A percentile compares a stretch with the other conserved stretches of the same genome.
These are phyloP conservation scores for Grosmannia clavigera DNA, from an alignment of 2,329 filamentous ascomycete genomes.

Conservation along the genomic window DNA sequence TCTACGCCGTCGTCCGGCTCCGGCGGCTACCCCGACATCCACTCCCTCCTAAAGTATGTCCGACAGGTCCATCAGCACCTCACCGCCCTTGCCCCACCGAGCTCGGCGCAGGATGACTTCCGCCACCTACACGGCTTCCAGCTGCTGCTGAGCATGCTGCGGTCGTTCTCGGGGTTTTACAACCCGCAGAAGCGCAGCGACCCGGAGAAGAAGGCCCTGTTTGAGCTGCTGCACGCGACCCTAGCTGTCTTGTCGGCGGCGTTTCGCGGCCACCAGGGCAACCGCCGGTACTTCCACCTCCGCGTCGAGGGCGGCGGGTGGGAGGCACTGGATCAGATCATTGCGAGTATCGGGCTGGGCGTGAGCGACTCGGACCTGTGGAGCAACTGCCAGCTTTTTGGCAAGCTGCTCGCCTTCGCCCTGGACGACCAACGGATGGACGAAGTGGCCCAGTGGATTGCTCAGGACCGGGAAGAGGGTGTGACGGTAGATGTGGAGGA, in stretches of 20 bases:
- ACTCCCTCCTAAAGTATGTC: constrained; percentile 40
- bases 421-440: constrained; percentile 66
- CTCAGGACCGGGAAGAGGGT: neutral
- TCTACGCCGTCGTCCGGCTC: constrained; percentile 14
- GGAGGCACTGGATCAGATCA: constrained; percentile 59
- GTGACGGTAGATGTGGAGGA: neutral
- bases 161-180: constrained; percentile 64
- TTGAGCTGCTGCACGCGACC: constrained; percentile 58
- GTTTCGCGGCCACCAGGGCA: constrained; percentile 70
- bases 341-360: constrained; percentile 55
- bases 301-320: constrained; percentile 68
- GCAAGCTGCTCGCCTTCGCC: constrained; percentile 68
- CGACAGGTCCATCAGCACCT: constrained; percentile 55
- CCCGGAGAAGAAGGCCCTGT: constrained; percentile 51
- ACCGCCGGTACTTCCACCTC: constrained; percentile 74
- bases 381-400: constrained; percentile 64
- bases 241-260: constrained; percentile 63
- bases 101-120: constrained; percentile 63
- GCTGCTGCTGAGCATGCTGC: constrained; percentile 54
- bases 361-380: constrained; percentile 55
- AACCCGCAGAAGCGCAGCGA: constrained; percentile 49
- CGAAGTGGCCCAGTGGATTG: constrained; percentile 47
- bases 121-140: constrained; percentile 71
- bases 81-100: constrained; percentile 31
- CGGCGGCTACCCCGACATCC: constrained; percentile 35